Percentiles rank a stretch among this genome's conserved stretches.
Conservation (phyloP, 257 asterid genomes). For the Eustoma russellianum region DNA sequence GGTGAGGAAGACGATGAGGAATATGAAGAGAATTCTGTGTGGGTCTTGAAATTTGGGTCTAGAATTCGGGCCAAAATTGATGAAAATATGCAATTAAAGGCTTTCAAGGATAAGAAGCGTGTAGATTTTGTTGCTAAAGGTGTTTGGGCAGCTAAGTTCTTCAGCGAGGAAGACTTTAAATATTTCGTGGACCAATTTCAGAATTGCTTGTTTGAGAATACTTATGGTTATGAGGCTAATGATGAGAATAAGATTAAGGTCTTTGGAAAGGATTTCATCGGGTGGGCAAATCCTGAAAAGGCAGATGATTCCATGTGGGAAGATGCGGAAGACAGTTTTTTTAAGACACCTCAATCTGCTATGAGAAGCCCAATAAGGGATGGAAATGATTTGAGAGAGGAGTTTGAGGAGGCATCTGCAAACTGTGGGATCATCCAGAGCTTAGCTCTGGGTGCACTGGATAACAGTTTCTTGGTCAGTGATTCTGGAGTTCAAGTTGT, state of each 20-base stretch:
- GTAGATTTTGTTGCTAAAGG: constrained; percentile 77
- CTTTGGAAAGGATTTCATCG: constrained; percentile 86
- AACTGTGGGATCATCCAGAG: constrained; percentile 71
- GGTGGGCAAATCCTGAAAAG: constrained; percentile 82
- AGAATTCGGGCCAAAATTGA: constrained; percentile 55
- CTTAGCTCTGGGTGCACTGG: constrained; percentile 86
- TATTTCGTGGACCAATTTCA: constrained; percentile 44
- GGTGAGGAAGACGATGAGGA: constrained; percentile 44
- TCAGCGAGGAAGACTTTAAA: constrained; percentile 43
- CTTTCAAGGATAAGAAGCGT: constrained; percentile 57
- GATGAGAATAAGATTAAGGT: constrained; percentile 75
- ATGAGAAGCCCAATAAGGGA: constrained; percentile 34
- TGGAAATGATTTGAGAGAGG: constrained; percentile 60
- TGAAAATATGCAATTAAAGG: constrained; percentile 62
- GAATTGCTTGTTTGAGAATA: constrained; percentile 76
- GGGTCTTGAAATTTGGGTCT: constrained; percentile 75
- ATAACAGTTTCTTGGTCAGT: constrained; percentile 82
- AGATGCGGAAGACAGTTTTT: constrained; percentile 53
- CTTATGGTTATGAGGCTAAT: constrained; percentile 70
- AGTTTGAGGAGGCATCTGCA: constrained; percentile 72
- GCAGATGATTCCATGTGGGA: constrained; percentile 98
- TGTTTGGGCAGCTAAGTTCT: constrained; percentile 78
- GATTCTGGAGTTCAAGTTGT: constrained; percentile 87
- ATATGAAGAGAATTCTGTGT: constrained; percentile 25
- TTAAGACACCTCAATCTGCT: constrained; percentile 29